A percentile compares a stretch with the other conserved stretches of the same genome.
These are phyloP conservation scores for Fraxinus floribunda DNA, from an alignment of 305 asterid species.

Conservation along the genomic window DNA sequence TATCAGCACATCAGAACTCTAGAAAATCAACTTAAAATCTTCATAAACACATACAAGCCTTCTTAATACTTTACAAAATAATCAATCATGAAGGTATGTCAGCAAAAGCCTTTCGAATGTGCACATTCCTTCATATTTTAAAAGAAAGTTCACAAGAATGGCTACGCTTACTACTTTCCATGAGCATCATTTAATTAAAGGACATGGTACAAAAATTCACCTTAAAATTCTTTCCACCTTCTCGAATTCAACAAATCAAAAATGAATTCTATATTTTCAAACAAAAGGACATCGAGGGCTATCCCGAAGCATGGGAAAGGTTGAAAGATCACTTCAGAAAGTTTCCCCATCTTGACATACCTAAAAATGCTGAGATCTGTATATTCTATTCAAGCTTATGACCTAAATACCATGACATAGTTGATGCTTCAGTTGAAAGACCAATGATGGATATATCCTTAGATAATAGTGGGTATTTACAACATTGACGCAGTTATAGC, in stretches of 20 bases:
- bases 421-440: background rate
- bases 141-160: background rate
- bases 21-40: background rate
- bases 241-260: background rate
- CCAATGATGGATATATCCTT: background rate
- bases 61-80: background rate
- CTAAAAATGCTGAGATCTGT: background rate
- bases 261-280: background rate
- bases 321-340: background rate
- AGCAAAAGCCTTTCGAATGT: background rate
- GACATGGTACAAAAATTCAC: background rate
- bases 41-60: background rate
- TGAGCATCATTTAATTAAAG: background rate
- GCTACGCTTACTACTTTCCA: background rate
- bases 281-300: background rate
- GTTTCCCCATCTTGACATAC: background rate
- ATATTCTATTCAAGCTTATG: background rate
- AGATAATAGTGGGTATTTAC: background rate
- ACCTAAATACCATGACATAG: background rate
- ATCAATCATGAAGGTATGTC: background rate
- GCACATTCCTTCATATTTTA: background rate
- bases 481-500: background rate
- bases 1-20: background rate
- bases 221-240: background rate
- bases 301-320: background rate